A percentile compares a stretch with the other conserved stretches of the same genome.
Conservation (phyloP, 1,139 yeast genomes). For the Meyerozyma elateridarum region DNA sequence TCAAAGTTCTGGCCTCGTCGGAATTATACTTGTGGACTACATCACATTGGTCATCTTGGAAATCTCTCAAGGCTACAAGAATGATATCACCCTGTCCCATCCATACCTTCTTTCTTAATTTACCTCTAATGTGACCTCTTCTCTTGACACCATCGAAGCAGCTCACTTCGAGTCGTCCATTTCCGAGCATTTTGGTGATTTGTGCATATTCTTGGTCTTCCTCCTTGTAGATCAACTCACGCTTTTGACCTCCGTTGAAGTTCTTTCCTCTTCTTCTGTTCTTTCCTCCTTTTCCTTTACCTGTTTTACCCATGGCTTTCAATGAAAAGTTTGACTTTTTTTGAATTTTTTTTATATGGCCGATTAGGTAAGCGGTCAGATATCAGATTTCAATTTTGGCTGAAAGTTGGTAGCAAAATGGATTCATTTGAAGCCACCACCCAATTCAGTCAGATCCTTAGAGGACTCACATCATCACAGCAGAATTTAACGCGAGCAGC, state of each 20-base stretch:
- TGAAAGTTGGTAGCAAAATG: no score
- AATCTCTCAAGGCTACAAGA: constrained; percentile 92
- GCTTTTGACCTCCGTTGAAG: constrained; percentile 84
- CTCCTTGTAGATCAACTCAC: constrained; percentile 87
- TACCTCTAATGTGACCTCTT: constrained; percentile 98
- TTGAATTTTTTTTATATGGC: constrained; percentile 5
- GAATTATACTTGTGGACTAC: constrained; percentile 95
- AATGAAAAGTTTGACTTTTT: constrained; percentile 10
- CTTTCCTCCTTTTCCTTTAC: constrained; percentile 63
- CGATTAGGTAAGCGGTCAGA: neutral
- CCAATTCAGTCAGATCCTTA: constrained; percentile 59
- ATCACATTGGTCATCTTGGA: constrained; percentile 98
- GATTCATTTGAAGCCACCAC: constrained; percentile 78
- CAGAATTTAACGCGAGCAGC: constrained; percentile 53
- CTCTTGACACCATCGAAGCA: constrained; percentile 94
- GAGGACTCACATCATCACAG: constrained; percentile 58
- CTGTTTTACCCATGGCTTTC: constrained; percentile 42
- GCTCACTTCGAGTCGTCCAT: constrained; percentile 91
- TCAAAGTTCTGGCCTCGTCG: constrained; percentile 96
- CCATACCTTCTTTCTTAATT: constrained; percentile 99
- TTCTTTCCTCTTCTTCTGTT: constrained; percentile 99
- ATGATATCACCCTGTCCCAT: constrained; percentile 98
- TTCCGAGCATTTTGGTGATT: constrained; percentile 96
- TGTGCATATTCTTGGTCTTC: constrained; percentile 99
- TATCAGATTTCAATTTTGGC: neutral